These are phyloP conservation scores for Candolleomyces eurysporus DNA, from an alignment of 768 basidiomycete genomes.

Conservation along the genomic window DNA sequence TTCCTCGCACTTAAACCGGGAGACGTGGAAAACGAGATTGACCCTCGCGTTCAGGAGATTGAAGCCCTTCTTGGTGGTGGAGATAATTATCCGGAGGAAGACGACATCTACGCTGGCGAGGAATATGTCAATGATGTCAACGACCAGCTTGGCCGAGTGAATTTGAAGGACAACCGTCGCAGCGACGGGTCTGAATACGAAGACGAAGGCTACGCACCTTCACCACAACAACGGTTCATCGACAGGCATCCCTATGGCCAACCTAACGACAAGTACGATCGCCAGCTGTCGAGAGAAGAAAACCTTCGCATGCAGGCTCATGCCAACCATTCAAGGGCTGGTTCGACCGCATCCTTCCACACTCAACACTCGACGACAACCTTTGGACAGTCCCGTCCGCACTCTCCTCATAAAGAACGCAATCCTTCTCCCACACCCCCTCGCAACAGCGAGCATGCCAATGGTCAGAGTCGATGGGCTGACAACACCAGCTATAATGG, in stretches of 20 bases:
- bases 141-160: constrained; percentile 51
- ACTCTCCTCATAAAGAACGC: constrained; percentile 35
- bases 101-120: constrained; percentile 25
- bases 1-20: constrained; percentile 88
- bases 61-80: constrained; percentile 46
- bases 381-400: constrained; percentile 30
- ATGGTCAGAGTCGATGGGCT: constrained; percentile 27
- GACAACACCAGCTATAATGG: constrained; percentile 26
- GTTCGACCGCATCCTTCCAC: constrained; percentile 46
- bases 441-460: constrained; percentile 22
- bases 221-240: constrained; percentile 36
- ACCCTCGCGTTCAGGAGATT: constrained; percentile 58
- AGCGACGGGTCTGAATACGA: constrained; percentile 71
- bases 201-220: constrained; percentile 52
- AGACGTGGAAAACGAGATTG: constrained; percentile 70
- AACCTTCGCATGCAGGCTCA: constrained; percentile 40
- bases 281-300: constrained; percentile 38
- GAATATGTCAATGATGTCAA: constrained; percentile 32
- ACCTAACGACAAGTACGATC: constrained; percentile 23
- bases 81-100: constrained; percentile 16
- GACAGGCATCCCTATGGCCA: constrained; percentile 41
- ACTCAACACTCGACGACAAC: constrained; percentile 28
- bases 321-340: constrained; percentile 48
- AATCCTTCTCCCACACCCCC: constrained; percentile 29
- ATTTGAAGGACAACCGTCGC: constrained; percentile 37